A percentile compares a stretch with the other conserved stretches of the same genome.
phyloP scores from a whole-genome alignment of 768 basidiomycete genomes.

The Lanmaoa pseudosensibilis region DNA sequence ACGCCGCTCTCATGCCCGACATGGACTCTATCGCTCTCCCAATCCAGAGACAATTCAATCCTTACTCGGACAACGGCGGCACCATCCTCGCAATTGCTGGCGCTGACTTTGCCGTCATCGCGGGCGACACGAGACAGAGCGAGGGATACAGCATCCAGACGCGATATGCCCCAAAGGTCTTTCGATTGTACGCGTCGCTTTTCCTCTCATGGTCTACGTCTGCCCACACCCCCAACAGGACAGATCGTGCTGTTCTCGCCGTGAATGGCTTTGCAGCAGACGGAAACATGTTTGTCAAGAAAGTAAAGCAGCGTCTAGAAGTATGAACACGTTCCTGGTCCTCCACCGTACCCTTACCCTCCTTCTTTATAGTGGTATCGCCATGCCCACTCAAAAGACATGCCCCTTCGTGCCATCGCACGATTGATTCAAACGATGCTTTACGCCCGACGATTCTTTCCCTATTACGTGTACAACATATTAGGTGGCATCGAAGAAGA shows the following conservation, averaged over 20 bases:
- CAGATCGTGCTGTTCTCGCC: slow-evolving; percentile 89
- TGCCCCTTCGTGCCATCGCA: slow-evolving; percentile 97
- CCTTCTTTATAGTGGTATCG: slow-evolving; percentile 78
- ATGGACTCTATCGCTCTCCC: slow-evolving; percentile 29
- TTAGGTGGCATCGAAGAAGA: slow-evolving; percentile 96
- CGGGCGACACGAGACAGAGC: slow-evolving; percentile 94
- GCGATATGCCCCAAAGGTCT: slow-evolving; percentile 94
- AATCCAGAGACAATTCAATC: slow-evolving; percentile 73
- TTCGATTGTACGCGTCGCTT: slow-evolving; percentile 69
- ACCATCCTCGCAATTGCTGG: slow-evolving; percentile 97
- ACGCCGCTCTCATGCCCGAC: not conserved
- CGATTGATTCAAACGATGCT: slow-evolving; percentile 98
- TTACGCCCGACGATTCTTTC: slow-evolving; percentile 95
- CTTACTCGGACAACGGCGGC: slow-evolving; percentile 92
- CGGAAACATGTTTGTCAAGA: slow-evolving; percentile 97
- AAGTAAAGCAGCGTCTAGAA: slow-evolving; percentile 92
- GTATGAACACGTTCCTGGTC: slow-evolving; percentile 45
- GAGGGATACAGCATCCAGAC: slow-evolving; percentile 99
- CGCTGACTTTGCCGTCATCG: slow-evolving; percentile 89
- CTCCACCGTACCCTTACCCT: not conserved
- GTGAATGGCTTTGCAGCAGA: slow-evolving; percentile 98
- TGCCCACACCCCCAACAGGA: slow-evolving; percentile 46
- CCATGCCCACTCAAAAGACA: slow-evolving; percentile 95
- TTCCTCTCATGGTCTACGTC: too few species aligned
- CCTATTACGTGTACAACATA: slow-evolving; percentile 97